Base-by-base conservation (phyloP, 2,329 filamentous ascomycete genomes). In the Neoarthrinium moseri region DNA sequence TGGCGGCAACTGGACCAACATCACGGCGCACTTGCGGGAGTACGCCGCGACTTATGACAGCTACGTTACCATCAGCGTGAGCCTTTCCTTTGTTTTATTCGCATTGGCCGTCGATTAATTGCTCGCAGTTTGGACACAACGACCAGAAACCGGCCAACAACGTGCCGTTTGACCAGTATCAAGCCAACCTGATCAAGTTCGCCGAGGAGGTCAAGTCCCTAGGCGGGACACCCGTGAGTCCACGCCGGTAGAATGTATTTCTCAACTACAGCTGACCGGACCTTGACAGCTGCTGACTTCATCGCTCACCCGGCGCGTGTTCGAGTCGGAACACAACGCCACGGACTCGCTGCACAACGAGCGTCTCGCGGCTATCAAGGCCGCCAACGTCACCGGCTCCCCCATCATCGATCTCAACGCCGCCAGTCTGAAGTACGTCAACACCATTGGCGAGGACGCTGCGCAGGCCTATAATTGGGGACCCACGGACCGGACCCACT, bases 81-180 rank as follows among this genome's bases (percentile, higher is more conserved):
- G 58, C 29, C 10, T 23, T 42, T 4, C 36, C 11, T 2, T 1
- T 7, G 7, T 17, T 13, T 18, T 21, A 7, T 5, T 21, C 22
- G 7, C 4, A 36, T 43, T 18, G 17, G 17, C 24, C 26, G 27
- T 10, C 20, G 30, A 11, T 37, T 17, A 40, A 21, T 10, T 33
- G 20, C 23, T 18, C 10, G 13, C 53, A 83, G 69, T 84, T 83
- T 48, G 81, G 81, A 4, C 80, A 84, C 58, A 84, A 84, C 48
- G 81, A 84, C 57, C 80, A 76, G 54, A 83, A 81, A 52, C 47
- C 67, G 1, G 65, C 62, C 0, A 69, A 67, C 2, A 69, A 69
- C 37, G 66, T 84, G 38, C 64, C 67, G 0, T 56, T 79, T 5
- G 60, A 66, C 1, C 55, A 73, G 48, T 84, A 74, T 60, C 67